phyloP scores from a whole-genome alignment of 805 yeast genomes.

The Lipomyces starkeyi region DNA sequence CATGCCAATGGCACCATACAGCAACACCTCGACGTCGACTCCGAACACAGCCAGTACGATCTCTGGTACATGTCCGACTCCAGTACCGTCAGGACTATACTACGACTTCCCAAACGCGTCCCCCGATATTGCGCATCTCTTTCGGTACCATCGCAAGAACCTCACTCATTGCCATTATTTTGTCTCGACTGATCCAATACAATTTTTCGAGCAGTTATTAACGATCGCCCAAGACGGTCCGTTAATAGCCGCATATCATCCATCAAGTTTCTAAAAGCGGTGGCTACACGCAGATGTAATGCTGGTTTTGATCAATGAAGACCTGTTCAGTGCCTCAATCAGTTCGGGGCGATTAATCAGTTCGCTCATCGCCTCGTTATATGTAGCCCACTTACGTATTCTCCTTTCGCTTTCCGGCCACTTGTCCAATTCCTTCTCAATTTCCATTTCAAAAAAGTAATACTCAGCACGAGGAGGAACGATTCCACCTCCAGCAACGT shows the following conservation, averaged over 20 bases:
- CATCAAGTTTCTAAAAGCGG: no score
- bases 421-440: constrained; percentile 57
- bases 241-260: no score
- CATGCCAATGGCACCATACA: not conserved
- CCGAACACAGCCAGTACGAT: constrained; percentile 4
- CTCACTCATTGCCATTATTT: constrained; percentile 32
- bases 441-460: constrained; percentile 81
- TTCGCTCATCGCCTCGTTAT: constrained; percentile 68
- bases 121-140: constrained; percentile 20
- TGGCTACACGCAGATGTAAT: no score
- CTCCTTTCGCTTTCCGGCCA: constrained; percentile 81
- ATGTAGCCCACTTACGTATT: constrained; percentile 71
- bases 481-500: constrained; percentile 42
- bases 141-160: constrained; percentile 23
- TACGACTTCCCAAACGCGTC: constrained; percentile 13
- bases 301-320: no score
- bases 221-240: constrained; percentile 6
- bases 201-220: constrained; percentile 21
- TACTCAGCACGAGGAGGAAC: constrained; percentile 80
- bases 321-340: constrained; percentile 63
- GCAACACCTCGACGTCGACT: not conserved
- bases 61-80: not conserved
- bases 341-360: constrained; percentile 67
- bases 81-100: not conserved
- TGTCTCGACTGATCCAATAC: constrained; percentile 26